Conservation (phyloP, 2,329 filamentous ascomycete species). For the Falciphora oryzae region DNA sequence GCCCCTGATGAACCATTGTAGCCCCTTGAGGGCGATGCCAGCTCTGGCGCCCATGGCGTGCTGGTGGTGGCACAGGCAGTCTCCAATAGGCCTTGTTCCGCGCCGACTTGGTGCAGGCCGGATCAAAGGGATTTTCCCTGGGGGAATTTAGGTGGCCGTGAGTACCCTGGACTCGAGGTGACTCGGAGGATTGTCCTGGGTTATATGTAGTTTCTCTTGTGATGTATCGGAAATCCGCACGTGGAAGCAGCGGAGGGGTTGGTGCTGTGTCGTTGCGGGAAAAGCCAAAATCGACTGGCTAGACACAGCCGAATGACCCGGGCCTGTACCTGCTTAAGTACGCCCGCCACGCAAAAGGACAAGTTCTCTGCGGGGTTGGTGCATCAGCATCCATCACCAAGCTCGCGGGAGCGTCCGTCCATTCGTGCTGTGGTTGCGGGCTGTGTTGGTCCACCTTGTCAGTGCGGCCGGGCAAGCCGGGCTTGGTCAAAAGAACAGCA, state of each 20-base stretch:
- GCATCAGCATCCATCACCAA: slow-evolving; percentile 9
- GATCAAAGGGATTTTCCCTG: background rate
- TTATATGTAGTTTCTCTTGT: background rate
- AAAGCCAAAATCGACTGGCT: background rate
- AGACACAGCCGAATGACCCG: background rate
- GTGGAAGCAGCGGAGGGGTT: background rate
- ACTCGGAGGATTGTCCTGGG: background rate
- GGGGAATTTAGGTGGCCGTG: background rate
- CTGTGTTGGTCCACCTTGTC: background rate
- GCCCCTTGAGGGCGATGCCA: slow-evolving; percentile 59
- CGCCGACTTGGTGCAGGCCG: background rate
- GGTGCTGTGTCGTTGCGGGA: background rate
- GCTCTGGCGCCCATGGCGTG: slow-evolving; percentile 49
- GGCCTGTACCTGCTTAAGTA: background rate
- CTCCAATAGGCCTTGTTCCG: background rate
- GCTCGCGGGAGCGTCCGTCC: background rate
- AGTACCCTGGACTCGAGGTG: too few species aligned
- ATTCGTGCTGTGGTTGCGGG: background rate
- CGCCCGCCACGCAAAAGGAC: background rate
- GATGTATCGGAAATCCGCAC: background rate
- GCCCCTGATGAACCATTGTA: slow-evolving; percentile 66
- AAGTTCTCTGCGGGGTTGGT: slow-evolving; percentile 8
- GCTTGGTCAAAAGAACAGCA: background rate
- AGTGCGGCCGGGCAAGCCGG: too few species aligned
- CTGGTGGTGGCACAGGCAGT: background rate